Percentiles rank a stretch among this genome's conserved stretches.
These are phyloP conservation scores for Suillus alpinus DNA, from an alignment of 768 basidiomycete species.

Conservation along the genomic window DNA sequence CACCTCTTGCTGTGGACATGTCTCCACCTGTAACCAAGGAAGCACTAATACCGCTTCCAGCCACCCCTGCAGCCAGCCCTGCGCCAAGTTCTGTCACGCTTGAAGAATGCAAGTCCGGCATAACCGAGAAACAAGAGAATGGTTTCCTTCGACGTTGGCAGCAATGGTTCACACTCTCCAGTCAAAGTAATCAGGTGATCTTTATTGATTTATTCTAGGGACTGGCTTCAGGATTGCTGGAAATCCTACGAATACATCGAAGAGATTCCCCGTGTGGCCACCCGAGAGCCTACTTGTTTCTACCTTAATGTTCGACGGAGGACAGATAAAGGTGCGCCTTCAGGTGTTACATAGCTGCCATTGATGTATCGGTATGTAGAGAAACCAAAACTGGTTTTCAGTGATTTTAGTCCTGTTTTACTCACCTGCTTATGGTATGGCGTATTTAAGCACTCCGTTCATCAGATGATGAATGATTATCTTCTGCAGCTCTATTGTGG, in stretches of 20 bases:
- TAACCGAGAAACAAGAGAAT: slow-evolving; percentile 3
- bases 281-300: background rate
- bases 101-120: background rate
- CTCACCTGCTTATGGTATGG: background rate
- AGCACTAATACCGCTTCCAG: background rate
- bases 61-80: background rate
- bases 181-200: background rate
- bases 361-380: background rate
- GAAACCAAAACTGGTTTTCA: background rate
- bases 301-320: slow-evolving; percentile 1
- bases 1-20: background rate
- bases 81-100: background rate
- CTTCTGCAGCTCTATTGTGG: background rate
- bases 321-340: background rate
- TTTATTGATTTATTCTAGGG: slow-evolving; percentile 5
- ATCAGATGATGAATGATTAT: background rate
- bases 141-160: slow-evolving; percentile 7
- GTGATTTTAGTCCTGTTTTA: background rate
- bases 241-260: background rate
- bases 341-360: background rate
- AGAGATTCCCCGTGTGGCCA: background rate
- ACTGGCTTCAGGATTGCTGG: background rate
- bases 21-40: background rate
- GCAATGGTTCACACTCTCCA: background rate
- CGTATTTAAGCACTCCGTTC: background rate